Evolutionary conservation across 225 moss, liverwort and hornwort genomes (phyloP), one percentile per base, ranked within the genome.

Genomic region (Anthoceros angustus): DNA sequence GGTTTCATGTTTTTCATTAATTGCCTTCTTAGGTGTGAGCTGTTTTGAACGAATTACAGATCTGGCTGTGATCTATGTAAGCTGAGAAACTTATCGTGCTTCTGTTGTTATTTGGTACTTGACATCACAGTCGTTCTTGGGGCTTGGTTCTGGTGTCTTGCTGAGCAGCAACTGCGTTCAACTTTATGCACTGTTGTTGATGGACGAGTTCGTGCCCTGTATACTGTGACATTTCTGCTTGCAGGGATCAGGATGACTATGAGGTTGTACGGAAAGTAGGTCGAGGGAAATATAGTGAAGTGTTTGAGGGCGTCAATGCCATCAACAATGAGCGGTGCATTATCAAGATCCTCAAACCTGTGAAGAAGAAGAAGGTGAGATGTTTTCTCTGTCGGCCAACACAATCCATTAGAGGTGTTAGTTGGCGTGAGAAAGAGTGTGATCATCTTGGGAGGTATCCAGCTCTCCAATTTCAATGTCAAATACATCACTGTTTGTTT

Each of bases 191-290:
- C 32, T 32, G 32, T 32, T 32, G 1, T 32, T 32, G 4, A 32
- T 32, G 32, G 32, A 32, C 32, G 32, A 4, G 2, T 32, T 32
- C 32, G 32, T 32, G 32, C 2, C 32, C 32, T 1, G 4, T 32
- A 32, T 32, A 32, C 32, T 32, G 32, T 32, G 32, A 4, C 32
- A 32, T 55, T 15, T 18, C 55, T 4, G 12, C 42, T 23, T 41
- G 64, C 70, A 83, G 83, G 63, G 76, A 83, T 48, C 83, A 83
- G 63, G 83, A 83, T 69, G 83, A 80, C 68, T 83, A 83, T 20
- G 83, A 83, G 74, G 83, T 83, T 12, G 78, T 83, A 39, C 77
- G 83, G 40, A 83, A 83, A 78, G 76, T 83, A 65, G 83, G 83
- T 0, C 83, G 83, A 24, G 83, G 83, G 4, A 83, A 83, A 64